These are phyloP conservation scores for Boletus sp. DNA, from an alignment of 768 basidiomycete species.

Conservation along the genomic window DNA sequence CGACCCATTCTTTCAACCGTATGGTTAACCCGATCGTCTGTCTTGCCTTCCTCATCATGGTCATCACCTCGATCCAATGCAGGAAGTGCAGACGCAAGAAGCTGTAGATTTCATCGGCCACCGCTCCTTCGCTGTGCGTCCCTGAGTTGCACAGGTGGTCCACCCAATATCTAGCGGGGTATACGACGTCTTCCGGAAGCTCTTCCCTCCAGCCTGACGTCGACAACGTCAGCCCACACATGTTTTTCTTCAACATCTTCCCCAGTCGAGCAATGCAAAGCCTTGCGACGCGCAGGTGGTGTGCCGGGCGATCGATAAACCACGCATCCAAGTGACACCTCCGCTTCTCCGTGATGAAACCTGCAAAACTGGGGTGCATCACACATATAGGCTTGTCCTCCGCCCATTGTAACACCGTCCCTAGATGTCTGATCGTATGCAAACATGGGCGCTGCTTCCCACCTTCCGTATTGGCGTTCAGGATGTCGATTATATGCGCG, in stretches of 20 bases:
- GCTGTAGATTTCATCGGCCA: constrained; percentile 13
- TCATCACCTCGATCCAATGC: constrained; percentile 36
- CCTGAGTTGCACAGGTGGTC: constrained; percentile 27
- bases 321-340: constrained; percentile 29
- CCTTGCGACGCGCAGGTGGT: constrained; percentile 23
- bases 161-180: constrained; percentile 29
- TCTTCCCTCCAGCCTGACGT: constrained; percentile 10
- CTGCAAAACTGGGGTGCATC: constrained; percentile 34
- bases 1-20: constrained; percentile 27
- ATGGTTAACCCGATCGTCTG: constrained; percentile 30
- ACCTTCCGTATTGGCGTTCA: constrained; percentile 16
- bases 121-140: background rate
- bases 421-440: constrained; percentile 30
- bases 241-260: constrained; percentile 24
- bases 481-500: constrained; percentile 24
- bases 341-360: constrained; percentile 32
- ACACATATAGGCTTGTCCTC: constrained; percentile 28
- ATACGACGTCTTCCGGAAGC: constrained; percentile 27
- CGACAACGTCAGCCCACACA: constrained; percentile 23
- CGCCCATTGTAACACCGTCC: constrained; percentile 28
- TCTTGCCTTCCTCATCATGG: constrained; percentile 30
- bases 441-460: constrained; percentile 25
- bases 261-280: constrained; percentile 24
- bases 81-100: constrained; percentile 29
- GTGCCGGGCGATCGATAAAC: constrained; percentile 26